These are phyloP conservation scores for Wickerhamiella alocasiicola DNA, from an alignment of 805 yeast genomes.

Conservation along the genomic window DNA sequence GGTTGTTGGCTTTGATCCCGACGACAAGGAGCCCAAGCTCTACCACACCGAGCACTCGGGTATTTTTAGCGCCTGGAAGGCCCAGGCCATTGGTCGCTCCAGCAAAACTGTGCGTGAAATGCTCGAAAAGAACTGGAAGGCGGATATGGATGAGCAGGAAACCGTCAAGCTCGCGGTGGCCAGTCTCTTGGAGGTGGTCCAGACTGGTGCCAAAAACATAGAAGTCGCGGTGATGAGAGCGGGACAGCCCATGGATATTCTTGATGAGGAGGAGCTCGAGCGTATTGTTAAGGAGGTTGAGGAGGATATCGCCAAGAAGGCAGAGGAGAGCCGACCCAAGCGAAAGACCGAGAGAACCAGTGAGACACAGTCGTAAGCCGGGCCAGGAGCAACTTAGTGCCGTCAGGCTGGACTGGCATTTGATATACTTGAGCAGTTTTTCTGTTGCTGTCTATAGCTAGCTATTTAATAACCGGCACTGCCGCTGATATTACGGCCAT, in stretches of 20 bases:
- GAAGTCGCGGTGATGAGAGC: constrained; percentile 83
- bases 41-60: constrained; percentile 98
- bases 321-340: no score
- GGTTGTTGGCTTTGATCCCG: constrained; percentile 89
- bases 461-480: no score
- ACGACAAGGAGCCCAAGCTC: constrained; percentile 66
- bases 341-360: no score
- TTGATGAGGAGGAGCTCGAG: constrained; percentile 61
- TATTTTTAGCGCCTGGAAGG: constrained; percentile 94
- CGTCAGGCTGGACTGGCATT: no score
- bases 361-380: no score
- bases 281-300: constrained; percentile 70
- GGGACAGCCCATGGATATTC: constrained; percentile 40
- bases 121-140: constrained; percentile 72
- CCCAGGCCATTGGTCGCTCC: constrained; percentile 91
- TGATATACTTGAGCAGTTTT: no score
- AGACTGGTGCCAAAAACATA: constrained; percentile 93
- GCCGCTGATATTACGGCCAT: no score
- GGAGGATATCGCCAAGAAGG: constrained; percentile 74
- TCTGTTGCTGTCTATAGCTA: no score
- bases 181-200: constrained; percentile 88
- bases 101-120: constrained; percentile 92
- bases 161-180: constrained; percentile 74
- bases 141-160: constrained; percentile 48
- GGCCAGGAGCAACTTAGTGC: no score